Base-by-base conservation (phyloP, 2,329 filamentous ascomycete genomes). In the Phialophora expanda region DNA sequence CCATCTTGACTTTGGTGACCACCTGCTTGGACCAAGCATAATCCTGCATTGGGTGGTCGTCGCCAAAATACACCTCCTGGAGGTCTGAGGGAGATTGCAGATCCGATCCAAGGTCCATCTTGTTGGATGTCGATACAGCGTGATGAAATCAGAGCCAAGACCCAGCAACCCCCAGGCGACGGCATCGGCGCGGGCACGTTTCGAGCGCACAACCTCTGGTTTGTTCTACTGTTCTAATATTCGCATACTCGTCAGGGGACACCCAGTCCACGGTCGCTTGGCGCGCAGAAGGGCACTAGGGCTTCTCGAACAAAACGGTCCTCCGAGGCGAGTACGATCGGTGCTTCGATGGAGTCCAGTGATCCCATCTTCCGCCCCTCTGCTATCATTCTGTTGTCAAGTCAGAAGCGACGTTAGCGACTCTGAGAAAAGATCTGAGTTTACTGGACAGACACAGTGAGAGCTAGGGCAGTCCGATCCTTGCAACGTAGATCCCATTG, bases 241-340 rank as follows among this genome's bases (percentile, higher is more conserved):
- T 50, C 30, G 24, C 38, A 44, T 28, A 3, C n/a, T 59, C 46
- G 8, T 26, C n/a, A 28, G 30, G 17, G 17, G 56, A 59, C 24
- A 59, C 26, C 30, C 46, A 46, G 20, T 59, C 20, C 28, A 54
- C 48, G 26, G 58, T 46, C 30, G 4, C 34, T 66, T 64, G 61
- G 65, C 65, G 26, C 54, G 20, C 59, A 60, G 58, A 32, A 61
- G 50, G 55, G n/a, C 41, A 17, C 32, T 1, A 55, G 55, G 44
- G 59, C 60, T 68, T 68, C 66, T 68, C 66, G 66, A 68, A 68
- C 58, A 53, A 62, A 60, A 41, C 32, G 62, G 66, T 28, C 32
- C 60, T 56, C 22, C 17, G 26, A 63, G 56, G 59, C 66, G 63
- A 68, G 28, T 38, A 24, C 26, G 55, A 38, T 5, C 12, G 11